phyloP scores from a whole-genome alignment of 305 asterid species.

The Solanum hybrid region DNA sequence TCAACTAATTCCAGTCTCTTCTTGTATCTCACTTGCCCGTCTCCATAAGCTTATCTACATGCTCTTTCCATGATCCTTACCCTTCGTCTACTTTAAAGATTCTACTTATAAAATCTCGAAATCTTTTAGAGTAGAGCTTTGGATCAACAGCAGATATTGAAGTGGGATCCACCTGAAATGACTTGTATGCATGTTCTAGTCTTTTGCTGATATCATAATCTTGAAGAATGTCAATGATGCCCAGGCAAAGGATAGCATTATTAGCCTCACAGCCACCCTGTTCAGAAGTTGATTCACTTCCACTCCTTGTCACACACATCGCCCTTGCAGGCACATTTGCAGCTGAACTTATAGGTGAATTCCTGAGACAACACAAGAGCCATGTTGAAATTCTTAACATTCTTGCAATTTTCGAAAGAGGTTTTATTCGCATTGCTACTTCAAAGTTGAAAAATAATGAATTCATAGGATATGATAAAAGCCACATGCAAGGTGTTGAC shows the following conservation, averaged over 20 bases:
- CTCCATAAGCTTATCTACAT: conserved; percentile 1
- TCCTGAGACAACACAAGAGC: background rate
- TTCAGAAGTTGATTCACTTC: background rate
- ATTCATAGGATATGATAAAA: background rate
- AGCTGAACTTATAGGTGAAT: background rate
- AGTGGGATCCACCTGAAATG: conserved; percentile 53
- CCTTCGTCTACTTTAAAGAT: conserved; percentile 39
- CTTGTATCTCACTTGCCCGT: conserved; percentile 7
- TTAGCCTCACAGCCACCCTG: conserved; percentile 36
- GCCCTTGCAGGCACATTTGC: conserved; percentile 10
- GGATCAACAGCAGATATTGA: conserved; percentile 85
- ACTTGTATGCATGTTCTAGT: conserved; percentile 75
- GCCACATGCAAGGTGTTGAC: background rate
- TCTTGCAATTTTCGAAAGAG: background rate
- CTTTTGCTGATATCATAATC: conserved; percentile 76
- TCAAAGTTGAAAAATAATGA: background rate
- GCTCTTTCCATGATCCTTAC: background rate
- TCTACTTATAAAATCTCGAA: conserved; percentile 58
- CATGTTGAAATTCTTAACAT: background rate
- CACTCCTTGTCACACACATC: background rate
- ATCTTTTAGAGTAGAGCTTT: conserved; percentile 57
- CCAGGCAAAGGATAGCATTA: conserved; percentile 66
- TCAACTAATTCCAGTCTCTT: background rate
- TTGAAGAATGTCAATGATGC: conserved; percentile 69
- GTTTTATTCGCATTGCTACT: background rate